Evolutionary conservation across 176 grass and related monocot species (phyloP), one percentile per base, ranked within the genome.

Genomic region (Stipa capillata): DNA sequence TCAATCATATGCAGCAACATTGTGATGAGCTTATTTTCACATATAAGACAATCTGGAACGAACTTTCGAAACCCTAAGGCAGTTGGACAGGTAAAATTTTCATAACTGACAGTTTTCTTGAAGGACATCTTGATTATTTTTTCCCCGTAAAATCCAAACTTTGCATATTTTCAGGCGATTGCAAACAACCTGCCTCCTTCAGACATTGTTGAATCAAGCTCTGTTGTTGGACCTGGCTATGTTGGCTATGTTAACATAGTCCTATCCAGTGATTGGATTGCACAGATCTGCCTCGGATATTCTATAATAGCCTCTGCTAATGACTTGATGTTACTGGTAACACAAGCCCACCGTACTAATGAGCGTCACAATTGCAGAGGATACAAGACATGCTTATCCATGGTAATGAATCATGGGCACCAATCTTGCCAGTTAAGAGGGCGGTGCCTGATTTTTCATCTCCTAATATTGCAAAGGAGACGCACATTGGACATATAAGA

Each of bases 401-500:
- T 79, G 90, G 90, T 40, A 95, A 95, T 34, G 59, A 82, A 60
- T 84, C 85, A 16, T 99, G 96, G 92, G 88, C 96, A 65, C 96
- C 96, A 51, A 79, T 87, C 50, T 61, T 99, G 17, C 87, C 89
- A 49, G 88, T 93, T 58, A 86, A 77, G 57, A 91, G 32, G 74
- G 88, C 88, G 56, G 85, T 98, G 21, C 33, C 92, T 78, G 92
- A 98, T 74, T 98, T 98, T 65, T 98, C 95, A 31, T 98, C 95
- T 27, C 95, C 95, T 21, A 98, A 98, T 83, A 94, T 98, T 72
- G 95, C 95, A 52, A 98, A 94, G 69, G 95, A 98, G 88, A 98
- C 94, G 95, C 95, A 98, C 70, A 89, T 98, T 33, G 95, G 92
- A 4, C 85, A 98, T 83, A 67, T 94, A 84, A 89, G 96, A 55